Evolutionary conservation across 768 basidiomycete species (phyloP).

Genomic region (Mycena maculata): DNA sequence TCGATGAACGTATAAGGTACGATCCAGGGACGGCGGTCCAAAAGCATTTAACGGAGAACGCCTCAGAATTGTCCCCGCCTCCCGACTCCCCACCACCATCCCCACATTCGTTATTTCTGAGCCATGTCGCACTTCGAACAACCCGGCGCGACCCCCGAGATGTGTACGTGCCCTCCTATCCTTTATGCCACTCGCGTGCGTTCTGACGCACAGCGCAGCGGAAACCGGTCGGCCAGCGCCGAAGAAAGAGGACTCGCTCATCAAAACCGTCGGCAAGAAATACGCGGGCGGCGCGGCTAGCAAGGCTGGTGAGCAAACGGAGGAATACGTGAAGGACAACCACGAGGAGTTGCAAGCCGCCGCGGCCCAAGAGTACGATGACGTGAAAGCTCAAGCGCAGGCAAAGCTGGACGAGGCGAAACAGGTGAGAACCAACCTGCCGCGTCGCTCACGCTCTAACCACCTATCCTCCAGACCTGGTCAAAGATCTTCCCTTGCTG

Average conservation of each 20-base stretch:
- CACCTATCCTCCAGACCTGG: slow-evolving; percentile 21
- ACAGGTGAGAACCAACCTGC: slow-evolving; percentile 9
- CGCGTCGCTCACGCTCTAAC: background rate
- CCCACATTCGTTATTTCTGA: slow-evolving; percentile 23
- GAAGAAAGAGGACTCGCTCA: slow-evolving; percentile 29
- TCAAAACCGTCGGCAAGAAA: slow-evolving; percentile 31
- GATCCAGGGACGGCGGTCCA: slow-evolving; percentile 1
- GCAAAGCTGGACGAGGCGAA: slow-evolving; percentile 25
- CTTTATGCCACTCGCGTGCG: too few relatives aligned
- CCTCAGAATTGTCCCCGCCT: background rate
- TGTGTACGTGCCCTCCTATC: slow-evolving; percentile 24
- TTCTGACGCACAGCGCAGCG: slow-evolving; percentile 5
- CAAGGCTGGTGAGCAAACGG: slow-evolving; percentile 31
- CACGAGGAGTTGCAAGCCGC: slow-evolving; percentile 23
- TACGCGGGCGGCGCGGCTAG: slow-evolving; percentile 29
- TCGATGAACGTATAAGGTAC: background rate
- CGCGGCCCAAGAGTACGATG: slow-evolving; percentile 26
- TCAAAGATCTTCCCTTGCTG: slow-evolving; percentile 36
- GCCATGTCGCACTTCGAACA: slow-evolving; percentile 31
- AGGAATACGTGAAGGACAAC: slow-evolving; percentile 31
- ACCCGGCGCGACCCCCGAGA: slow-evolving; percentile 27
- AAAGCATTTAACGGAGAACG: slow-evolving; percentile 10
- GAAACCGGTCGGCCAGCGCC: slow-evolving; percentile 10
- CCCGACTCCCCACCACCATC: background rate
- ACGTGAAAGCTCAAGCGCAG: slow-evolving; percentile 24